Conservation (phyloP, 2,329 filamentous ascomycete genomes). For the Neofusicoccum umdonicola region DNA sequence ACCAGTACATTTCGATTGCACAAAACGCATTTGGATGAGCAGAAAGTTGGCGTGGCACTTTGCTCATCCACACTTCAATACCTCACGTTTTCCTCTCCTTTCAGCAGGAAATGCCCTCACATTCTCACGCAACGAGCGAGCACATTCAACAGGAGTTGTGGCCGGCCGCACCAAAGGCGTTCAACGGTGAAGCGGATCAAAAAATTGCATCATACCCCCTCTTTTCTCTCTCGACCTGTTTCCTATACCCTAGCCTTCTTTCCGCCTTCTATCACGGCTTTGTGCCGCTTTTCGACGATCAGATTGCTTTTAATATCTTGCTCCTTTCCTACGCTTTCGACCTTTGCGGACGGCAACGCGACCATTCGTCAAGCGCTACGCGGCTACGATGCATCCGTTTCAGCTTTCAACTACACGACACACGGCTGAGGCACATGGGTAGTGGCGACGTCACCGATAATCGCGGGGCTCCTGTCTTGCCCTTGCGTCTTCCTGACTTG, state of each 20-base stretch:
- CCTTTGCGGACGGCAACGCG: not conserved
- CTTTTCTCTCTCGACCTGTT: not conserved
- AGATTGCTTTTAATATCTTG: not conserved
- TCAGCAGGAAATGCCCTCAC: not conserved
- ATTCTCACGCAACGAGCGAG: not conserved
- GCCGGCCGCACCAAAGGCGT: not conserved
- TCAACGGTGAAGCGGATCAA: conserved; percentile 9
- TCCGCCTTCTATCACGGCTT: not conserved
- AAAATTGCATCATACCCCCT: conserved; percentile 7
- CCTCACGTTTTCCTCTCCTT: not conserved
- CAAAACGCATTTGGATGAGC: not conserved
- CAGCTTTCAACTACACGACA: not conserved
- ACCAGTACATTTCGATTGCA: not conserved
- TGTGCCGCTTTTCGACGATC: not conserved
- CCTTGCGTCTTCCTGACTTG: not conserved
- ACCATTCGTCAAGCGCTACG: not conserved
- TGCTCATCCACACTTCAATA: not conserved
- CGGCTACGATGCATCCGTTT: not conserved
- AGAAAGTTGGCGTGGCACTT: conserved; percentile 4
- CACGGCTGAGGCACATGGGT: not conserved
- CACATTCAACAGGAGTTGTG: conserved; percentile 6
- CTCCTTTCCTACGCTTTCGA: not conserved
- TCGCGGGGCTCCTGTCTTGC: not conserved
- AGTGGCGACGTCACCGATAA: not conserved
- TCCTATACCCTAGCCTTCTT: not conserved